Evolutionary conservation across 495 filamentous ascomycete species (phyloP), one percentile per base, ranked within the genome.

Genomic region (Penicillium simplicissimum): DNA sequence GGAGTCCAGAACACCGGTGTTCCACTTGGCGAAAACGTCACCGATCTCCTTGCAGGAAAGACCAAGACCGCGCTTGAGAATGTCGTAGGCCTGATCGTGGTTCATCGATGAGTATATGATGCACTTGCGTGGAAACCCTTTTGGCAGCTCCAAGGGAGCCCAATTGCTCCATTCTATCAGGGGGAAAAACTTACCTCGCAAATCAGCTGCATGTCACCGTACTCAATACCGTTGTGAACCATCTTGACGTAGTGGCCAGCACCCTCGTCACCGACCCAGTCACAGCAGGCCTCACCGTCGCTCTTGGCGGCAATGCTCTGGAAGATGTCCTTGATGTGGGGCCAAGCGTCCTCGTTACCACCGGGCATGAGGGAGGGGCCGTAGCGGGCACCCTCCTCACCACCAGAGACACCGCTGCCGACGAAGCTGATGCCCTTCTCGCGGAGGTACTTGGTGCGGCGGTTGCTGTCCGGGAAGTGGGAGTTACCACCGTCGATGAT

Each of bases 161-260:
- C 23, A 34, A 52, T 34, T 15, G 33, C 35, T 58, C 23, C 35
- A 15, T 17, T 23, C 37, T 55, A 37, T 42, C 52, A 54, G 28
- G 6, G 28, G 45, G 36, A 40, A 36, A n/a, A 31, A 34, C 66
- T 64, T 67, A 97, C 95, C 89, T 98, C 95, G 80, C 90, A 96
- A 78, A 98, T 98, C 75, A 98, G 83, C 85, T 98, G 95, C 95
- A 98, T 98, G 80, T 98, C 95, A 88, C 95, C 95, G 74, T 98
- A 98, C 82, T 98, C 95, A 72, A 98, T 98, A 85, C 95, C 95
- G 78, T 98, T 98, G 88, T 98, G 95, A 60, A 98, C 95, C 96
- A 98, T 98, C 89, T 98, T 98, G 82, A 98, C 93, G 84, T 97
- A 98, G 86, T 98, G 95, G 62, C 95, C 95, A 74, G 95, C 88